These are phyloP conservation scores for Ophiobolus disseminans DNA, from an alignment of 2,329 filamentous ascomycete genomes.

Conservation along the genomic window DNA sequence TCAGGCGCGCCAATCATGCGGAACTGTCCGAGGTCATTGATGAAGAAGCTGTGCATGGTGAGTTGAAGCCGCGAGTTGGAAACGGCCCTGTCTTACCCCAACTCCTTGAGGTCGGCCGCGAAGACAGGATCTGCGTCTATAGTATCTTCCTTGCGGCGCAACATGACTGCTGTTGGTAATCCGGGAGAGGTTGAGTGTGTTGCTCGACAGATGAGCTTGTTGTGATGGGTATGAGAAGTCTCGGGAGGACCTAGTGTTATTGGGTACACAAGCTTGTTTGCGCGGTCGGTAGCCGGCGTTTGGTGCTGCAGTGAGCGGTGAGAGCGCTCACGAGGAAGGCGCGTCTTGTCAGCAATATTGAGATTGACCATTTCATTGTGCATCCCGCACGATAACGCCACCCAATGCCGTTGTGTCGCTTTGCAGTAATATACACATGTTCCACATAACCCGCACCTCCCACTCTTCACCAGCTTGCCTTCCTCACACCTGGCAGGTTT, in stretches of 20 bases:
- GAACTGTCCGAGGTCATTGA: constrained; percentile 78
- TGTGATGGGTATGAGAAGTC: neutral
- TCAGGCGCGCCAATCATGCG: constrained; percentile 72
- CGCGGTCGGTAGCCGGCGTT: constrained; percentile 11
- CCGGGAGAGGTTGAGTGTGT: too few species aligned
- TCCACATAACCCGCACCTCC: constrained; percentile 14
- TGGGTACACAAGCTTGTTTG: constrained; percentile 1
- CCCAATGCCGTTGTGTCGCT: constrained; percentile 32
- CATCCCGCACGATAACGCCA: constrained; percentile 32
- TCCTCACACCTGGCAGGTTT: constrained; percentile 88
- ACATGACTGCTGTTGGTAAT: constrained; percentile 66
- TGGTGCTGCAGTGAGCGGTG: constrained; percentile 18
- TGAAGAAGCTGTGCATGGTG: constrained; percentile 68
- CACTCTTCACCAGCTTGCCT: constrained; percentile 83
- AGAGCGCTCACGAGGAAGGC: constrained; percentile 19
- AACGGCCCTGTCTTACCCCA: constrained; percentile 66
- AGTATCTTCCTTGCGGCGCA: constrained; percentile 70
- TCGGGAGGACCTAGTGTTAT: neutral
- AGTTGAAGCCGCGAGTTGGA: neutral
- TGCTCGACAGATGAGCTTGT: too few species aligned
- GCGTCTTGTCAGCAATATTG: constrained; percentile 8
- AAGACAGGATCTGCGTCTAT: constrained; percentile 73
- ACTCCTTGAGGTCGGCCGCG: constrained; percentile 67
- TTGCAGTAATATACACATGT: constrained; percentile 34
- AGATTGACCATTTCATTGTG: constrained; percentile 14